These are phyloP conservation scores for Coniochaeta sp. DNA, from an alignment of 2,329 filamentous ascomycete species.

Conservation along the genomic window DNA sequence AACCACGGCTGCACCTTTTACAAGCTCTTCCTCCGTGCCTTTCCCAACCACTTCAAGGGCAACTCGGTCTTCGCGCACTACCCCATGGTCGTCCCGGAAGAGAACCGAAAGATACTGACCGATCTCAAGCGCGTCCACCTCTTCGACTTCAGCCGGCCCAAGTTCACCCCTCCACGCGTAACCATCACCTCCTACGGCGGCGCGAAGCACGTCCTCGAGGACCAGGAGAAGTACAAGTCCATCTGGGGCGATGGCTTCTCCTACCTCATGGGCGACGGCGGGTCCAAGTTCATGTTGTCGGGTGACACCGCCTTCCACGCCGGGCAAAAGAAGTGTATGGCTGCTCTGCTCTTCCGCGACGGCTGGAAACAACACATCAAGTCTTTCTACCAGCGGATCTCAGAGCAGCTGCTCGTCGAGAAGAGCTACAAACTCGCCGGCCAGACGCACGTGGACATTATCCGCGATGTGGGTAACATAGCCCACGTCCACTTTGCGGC, in stretches of 20 bases:
- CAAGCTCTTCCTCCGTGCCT: slow-evolving; percentile 73
- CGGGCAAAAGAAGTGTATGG: slow-evolving; percentile 45
- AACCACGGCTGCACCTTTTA: slow-evolving; percentile 82
- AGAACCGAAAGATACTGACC: slow-evolving; percentile 65
- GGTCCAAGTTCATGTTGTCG: slow-evolving; percentile 49
- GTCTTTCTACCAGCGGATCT: slow-evolving; percentile 59
- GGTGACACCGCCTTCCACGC: slow-evolving; percentile 41
- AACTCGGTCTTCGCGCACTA: slow-evolving; percentile 80
- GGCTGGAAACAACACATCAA: slow-evolving; percentile 58
- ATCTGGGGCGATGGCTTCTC: slow-evolving; percentile 58
- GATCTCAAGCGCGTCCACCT: slow-evolving; percentile 58
- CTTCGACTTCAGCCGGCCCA: slow-evolving; percentile 63
- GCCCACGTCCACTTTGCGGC: slow-evolving; percentile 58
- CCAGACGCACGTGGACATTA: slow-evolving; percentile 61
- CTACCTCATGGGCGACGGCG: slow-evolving; percentile 51
- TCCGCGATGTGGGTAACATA: slow-evolving; percentile 64
- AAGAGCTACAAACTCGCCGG: slow-evolving; percentile 58
- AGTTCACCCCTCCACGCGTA: slow-evolving; percentile 39
- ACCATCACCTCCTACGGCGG: slow-evolving; percentile 55
- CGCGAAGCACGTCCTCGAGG: slow-evolving; percentile 54
- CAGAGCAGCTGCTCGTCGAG: slow-evolving; percentile 51
- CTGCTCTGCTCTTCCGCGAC: slow-evolving; percentile 51
- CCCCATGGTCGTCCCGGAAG: slow-evolving; percentile 62
- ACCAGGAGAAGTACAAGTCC: slow-evolving; percentile 54
- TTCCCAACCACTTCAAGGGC: slow-evolving; percentile 70